Percentiles rank a stretch among this genome's conserved stretches.
Conservation (phyloP, 179 eudicot genomes). For the Amaranthus tricolor region DNA sequence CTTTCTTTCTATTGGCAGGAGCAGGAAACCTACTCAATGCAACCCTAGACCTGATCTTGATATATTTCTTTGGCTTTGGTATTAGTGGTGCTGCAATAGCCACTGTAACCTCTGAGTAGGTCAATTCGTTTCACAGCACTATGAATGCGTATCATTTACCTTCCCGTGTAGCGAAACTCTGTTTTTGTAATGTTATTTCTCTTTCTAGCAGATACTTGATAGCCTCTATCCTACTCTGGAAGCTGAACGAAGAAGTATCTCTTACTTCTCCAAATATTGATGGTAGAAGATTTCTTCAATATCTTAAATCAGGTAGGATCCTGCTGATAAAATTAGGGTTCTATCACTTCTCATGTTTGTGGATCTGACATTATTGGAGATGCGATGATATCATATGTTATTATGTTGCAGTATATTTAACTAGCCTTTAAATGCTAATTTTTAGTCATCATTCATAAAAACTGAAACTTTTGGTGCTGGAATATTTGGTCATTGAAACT, state of each 20-base stretch:
- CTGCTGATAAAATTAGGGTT: conserved; percentile 7
- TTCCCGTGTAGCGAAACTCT: not conserved
- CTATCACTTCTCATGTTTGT: conserved; percentile 1
- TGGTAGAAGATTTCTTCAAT: conserved; percentile 53
- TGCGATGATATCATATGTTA: not conserved
- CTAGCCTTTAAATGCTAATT: not conserved
- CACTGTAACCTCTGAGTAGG: conserved; percentile 95
- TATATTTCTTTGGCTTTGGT: conserved; percentile 63
- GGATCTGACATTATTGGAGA: not conserved
- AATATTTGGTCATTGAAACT: conserved; percentile 1
- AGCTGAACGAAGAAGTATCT: conserved; percentile 54
- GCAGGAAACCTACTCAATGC: conserved; percentile 83
- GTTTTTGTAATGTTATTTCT: conserved; percentile 4
- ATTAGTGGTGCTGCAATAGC: conserved; percentile 86
- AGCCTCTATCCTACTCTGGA: conserved; percentile 74
- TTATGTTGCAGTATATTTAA: not conserved
- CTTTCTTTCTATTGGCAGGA: conserved; percentile 42
- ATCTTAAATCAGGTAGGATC: conserved; percentile 70
- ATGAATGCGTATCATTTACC: conserved; percentile 2
- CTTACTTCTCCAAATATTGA: conserved; percentile 62
- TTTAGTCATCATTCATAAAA: not conserved
- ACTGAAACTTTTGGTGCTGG: not conserved
- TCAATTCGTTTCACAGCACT: conserved; percentile 46
- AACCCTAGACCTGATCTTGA: conserved; percentile 64
- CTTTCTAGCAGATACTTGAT: conserved; percentile 61